Conservation (phyloP, 306 rosid species). For the Quercus robur region DNA sequence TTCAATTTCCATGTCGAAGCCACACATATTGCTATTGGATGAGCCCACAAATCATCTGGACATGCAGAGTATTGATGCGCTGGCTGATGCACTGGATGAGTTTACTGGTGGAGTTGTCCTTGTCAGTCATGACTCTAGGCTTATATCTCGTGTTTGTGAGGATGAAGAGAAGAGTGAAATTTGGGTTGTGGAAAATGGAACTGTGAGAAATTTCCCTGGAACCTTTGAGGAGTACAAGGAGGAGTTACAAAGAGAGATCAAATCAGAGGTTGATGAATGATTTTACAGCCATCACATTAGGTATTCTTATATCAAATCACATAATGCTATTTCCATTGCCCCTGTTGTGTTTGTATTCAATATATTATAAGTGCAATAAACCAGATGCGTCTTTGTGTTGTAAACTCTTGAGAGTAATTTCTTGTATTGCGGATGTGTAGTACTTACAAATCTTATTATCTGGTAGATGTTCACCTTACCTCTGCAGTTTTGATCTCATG, state of each 20-base stretch:
- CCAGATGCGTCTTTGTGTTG: no score
- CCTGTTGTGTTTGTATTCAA: no score
- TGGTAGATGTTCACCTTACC: no score
- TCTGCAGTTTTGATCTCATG: no score
- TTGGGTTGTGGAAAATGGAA: slow-evolving; percentile 84
- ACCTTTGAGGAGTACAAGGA: slow-evolving; percentile 66
- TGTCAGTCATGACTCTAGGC: slow-evolving; percentile 77
- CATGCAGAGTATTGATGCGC: slow-evolving; percentile 85
- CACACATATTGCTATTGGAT: slow-evolving; percentile 74
- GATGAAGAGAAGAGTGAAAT: slow-evolving; percentile 77
- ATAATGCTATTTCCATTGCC: no score
- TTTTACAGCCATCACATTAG: neutral
- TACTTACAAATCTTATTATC: no score
- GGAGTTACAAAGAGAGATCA: slow-evolving; percentile 50
- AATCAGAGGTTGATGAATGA: slow-evolving; percentile 65
- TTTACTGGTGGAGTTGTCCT: slow-evolving; percentile 80
- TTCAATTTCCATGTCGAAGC: slow-evolving; percentile 80
- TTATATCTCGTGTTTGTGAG: slow-evolving; percentile 73
- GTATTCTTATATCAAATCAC: no score
- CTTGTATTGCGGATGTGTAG: no score
- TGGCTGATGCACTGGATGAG: slow-evolving; percentile 71
- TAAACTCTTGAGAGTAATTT: no score
- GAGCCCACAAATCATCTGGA: slow-evolving; percentile 84
- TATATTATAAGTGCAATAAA: no score
- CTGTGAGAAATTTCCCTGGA: slow-evolving; percentile 38